Evolutionary conservation across 805 yeast genomes (phyloP).

Genomic region (Groenewaldozyma salmanticensis): DNA sequence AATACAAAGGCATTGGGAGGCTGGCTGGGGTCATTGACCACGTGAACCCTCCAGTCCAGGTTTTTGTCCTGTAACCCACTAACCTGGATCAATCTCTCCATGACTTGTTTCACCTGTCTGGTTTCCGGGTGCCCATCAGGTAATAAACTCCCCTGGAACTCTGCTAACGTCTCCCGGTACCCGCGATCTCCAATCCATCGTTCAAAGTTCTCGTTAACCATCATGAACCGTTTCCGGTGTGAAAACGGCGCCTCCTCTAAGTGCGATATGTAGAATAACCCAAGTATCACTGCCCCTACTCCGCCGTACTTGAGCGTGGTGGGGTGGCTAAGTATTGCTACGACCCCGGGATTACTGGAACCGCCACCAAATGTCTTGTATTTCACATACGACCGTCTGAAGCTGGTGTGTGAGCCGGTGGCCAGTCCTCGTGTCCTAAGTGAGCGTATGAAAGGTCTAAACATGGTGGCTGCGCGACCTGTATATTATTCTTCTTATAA

Average conservation of each 20-base stretch:
- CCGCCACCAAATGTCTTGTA: too few relatives aligned
- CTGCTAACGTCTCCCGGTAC: slow-evolving; percentile 48
- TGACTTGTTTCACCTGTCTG: slow-evolving; percentile 45
- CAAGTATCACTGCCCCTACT: slow-evolving; percentile 24
- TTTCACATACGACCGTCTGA: too few relatives aligned
- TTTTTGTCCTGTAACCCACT: slow-evolving; percentile 14
- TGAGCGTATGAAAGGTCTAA: too few relatives aligned
- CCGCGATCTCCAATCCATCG: slow-evolving; percentile 49
- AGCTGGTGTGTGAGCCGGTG: too few relatives aligned
- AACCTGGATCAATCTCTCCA: slow-evolving; percentile 47
- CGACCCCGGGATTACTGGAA: too few relatives aligned
- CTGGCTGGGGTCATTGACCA: slow-evolving; percentile 55
- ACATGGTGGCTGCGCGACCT: too few relatives aligned
- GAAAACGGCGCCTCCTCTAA: slow-evolving; percentile 78
- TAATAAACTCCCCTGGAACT: slow-evolving; percentile 44
- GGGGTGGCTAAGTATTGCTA: too few relatives aligned
- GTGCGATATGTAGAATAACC: slow-evolving; percentile 36
- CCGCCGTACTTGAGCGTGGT: slow-evolving; percentile 21
- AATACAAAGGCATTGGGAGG: slow-evolving; percentile 96
- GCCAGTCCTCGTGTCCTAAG: too few relatives aligned
- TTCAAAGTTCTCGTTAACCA: slow-evolving; percentile 62
- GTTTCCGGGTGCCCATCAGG: slow-evolving; percentile 58
- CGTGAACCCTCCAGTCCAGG: slow-evolving; percentile 68
- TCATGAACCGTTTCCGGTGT: slow-evolving; percentile 58
- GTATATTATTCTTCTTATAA: too few relatives aligned